A percentile compares a stretch with the other conserved stretches of the same genome.
Evolutionary conservation across 331 rosid species (phyloP).

Genomic region (Prunus yedoensis): DNA sequence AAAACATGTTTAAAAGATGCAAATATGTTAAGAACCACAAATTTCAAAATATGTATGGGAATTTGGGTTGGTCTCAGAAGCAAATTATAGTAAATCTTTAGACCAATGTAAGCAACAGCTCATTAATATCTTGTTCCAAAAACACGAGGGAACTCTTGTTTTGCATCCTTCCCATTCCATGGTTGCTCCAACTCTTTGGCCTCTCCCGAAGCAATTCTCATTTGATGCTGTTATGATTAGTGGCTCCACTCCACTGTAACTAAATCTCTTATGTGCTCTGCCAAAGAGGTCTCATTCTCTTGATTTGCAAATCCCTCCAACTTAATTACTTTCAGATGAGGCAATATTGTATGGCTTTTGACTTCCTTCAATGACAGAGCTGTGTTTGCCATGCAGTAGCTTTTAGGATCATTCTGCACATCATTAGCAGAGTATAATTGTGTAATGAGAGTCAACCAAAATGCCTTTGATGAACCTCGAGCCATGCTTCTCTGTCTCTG

Average conservation of each 20-base stretch:
- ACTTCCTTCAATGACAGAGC: constrained; percentile 27
- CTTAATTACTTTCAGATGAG: constrained; percentile 42
- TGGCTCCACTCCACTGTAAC: constrained; percentile 32
- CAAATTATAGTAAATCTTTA: too few species aligned
- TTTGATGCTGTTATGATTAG: constrained; percentile 32
- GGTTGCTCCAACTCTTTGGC: too few species aligned
- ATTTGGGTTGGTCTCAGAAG: too few species aligned
- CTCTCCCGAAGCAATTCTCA: constrained; percentile 16
- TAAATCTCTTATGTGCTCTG: constrained; percentile 12
- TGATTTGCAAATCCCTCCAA: constrained; percentile 39
- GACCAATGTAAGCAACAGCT: too few species aligned
- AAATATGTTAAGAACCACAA: too few species aligned
- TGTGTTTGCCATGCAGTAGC: constrained; percentile 27
- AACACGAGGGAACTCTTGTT: too few species aligned
- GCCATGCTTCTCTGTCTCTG: neutral
- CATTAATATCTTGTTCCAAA: too few species aligned
- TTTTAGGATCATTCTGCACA: constrained; percentile 48
- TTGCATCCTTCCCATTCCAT: too few species aligned
- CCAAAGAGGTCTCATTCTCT: constrained; percentile 39
- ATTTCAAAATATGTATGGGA: too few species aligned
- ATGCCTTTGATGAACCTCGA: constrained; percentile 34
- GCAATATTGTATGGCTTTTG: constrained; percentile 27
- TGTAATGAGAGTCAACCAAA: constrained; percentile 23
- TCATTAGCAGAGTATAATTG: neutral
- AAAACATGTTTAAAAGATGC: too few species aligned